Percentiles rank a stretch among this genome's conserved stretches.
phyloP scores from a whole-genome alignment of 805 yeast species.

The Priceomyces melissophilus region DNA sequence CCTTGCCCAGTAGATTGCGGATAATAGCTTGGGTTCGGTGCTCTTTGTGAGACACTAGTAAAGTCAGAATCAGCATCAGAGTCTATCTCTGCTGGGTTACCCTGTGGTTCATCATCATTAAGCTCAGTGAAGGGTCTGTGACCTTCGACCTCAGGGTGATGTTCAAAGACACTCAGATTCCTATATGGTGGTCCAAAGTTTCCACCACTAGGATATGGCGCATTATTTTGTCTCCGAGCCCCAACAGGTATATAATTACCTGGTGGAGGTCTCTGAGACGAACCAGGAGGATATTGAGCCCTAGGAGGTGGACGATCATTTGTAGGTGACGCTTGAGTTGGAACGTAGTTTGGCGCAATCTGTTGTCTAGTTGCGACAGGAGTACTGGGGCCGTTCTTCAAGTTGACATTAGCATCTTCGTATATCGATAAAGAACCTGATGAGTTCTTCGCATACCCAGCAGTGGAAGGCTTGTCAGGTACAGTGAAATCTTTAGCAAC shows the following conservation, averaged over 20 bases:
- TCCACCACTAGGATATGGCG: constrained; percentile 23
- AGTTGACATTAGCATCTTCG: constrained; percentile 18
- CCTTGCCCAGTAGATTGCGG: constrained; percentile 1
- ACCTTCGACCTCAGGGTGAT: constrained; percentile 44
- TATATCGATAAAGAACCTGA: constrained; percentile 3
- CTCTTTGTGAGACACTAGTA: constrained; percentile 78
- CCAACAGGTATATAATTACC: neutral
- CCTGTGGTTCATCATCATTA: constrained; percentile 20
- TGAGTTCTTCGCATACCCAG: constrained; percentile 10
- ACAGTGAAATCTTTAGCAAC: constrained; percentile 31
- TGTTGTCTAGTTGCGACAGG: constrained; percentile 28
- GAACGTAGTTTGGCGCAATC: constrained; percentile 29
- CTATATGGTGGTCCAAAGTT: constrained; percentile 4
- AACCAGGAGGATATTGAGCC: constrained; percentile 4
- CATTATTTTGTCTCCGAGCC: constrained; percentile 6
- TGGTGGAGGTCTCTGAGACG: too few species aligned
- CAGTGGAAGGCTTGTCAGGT: constrained; percentile 11
- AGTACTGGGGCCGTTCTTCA: constrained; percentile 31
- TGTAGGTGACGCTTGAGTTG: constrained; percentile 26
- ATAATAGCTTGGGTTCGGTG: constrained; percentile 50
- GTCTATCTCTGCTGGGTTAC: constrained; percentile 13
- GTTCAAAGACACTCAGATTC: constrained; percentile 36
- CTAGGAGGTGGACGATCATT: constrained; percentile 9
- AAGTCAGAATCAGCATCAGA: constrained; percentile 58
- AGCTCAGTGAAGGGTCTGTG: constrained; percentile 44